Evolutionary conservation across 805 yeast genomes (phyloP), one percentile per base, ranked within the genome.

Genomic region (Cyberlindnera saturnus): DNA sequence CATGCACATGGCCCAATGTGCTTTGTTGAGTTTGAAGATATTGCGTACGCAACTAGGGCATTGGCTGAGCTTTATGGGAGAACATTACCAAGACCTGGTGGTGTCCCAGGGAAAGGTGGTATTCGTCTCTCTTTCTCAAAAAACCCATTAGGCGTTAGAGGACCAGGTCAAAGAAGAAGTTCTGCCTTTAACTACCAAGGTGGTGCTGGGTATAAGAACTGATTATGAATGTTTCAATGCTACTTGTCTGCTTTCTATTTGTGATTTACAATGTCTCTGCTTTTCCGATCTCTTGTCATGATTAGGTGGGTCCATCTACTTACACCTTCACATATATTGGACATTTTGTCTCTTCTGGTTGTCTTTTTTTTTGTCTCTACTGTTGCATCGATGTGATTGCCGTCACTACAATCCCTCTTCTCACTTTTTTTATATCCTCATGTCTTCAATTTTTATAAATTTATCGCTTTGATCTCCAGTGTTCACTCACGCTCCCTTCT

Each of bases 21-120:
- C 65, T 93, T 93, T 72, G 99, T 93, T 42, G 99, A 93, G 69
- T 93, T 93, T 68, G 99, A 93, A 55, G 97, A 91, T 62, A 96
- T 93, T 41, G 82, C 85, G 3, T 84, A 79, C 64, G 99, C 99
- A 1, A 88, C 98, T 2, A 75, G 87, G 56, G 97, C 98, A 0
- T 71, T 93, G 46, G 96, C 96, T 29, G 96, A 90, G 65, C 70
- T 93, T 39, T 93, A 93, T 60, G 99, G 99, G 14, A 74, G 93
- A 49, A 88, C 93, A 10, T 73, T 93, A 56, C 95, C 96, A 28
- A 76, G 96, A 58, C 77, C 87, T 4, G 81, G 81, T 41, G 81
- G 80, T 30, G 65, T 74, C 38, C 74, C 70, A 43, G 81, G 81
- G 32, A 93, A 93, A 62, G 98, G 98, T 32, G 99, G 99, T 23